phyloP scores from a whole-genome alignment of 306 rosid species.

The Luffa acutangula region DNA sequence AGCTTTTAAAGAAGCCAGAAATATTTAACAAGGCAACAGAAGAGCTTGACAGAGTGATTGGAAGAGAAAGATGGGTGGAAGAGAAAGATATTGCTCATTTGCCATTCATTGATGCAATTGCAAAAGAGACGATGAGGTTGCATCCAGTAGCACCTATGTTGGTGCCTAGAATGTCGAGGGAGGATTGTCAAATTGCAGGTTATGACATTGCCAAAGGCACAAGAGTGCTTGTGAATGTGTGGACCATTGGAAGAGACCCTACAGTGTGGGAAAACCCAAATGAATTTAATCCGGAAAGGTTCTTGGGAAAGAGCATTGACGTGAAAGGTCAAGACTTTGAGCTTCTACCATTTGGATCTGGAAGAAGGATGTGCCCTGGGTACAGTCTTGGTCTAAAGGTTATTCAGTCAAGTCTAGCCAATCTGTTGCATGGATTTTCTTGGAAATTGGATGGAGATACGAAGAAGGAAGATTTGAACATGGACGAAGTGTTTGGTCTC shows the following conservation, averaged over 20 bases:
- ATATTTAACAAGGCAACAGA: not conserved
- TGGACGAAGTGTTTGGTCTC: constrained; percentile 1
- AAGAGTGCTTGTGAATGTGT: not conserved
- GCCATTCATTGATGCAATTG: not conserved
- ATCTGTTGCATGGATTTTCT: not conserved
- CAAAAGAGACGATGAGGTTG: not conserved
- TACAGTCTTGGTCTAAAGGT: not conserved
- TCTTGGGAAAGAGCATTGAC: not conserved
- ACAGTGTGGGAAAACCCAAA: not conserved
- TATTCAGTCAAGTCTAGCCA: not conserved
- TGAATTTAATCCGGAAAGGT: not conserved
- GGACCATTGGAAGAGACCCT: constrained; percentile 5
- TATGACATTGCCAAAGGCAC: constrained; percentile 1
- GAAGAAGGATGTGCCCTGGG: constrained; percentile 3
- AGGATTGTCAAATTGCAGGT: not conserved
- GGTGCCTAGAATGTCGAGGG: not conserved
- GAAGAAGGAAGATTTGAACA: not conserved
- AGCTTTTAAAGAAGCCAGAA: not conserved
- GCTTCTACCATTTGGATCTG: constrained; percentile 1
- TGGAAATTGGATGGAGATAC: not conserved
- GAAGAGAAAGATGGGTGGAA: not conserved
- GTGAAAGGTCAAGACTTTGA: constrained; percentile 4
- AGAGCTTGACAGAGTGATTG: not conserved
- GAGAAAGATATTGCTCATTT: not conserved
- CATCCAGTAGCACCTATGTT: not conserved